These are phyloP conservation scores for Coemansia sp. DNA, from an alignment of 192 early-diverging fungal species.

Conservation along the genomic window DNA sequence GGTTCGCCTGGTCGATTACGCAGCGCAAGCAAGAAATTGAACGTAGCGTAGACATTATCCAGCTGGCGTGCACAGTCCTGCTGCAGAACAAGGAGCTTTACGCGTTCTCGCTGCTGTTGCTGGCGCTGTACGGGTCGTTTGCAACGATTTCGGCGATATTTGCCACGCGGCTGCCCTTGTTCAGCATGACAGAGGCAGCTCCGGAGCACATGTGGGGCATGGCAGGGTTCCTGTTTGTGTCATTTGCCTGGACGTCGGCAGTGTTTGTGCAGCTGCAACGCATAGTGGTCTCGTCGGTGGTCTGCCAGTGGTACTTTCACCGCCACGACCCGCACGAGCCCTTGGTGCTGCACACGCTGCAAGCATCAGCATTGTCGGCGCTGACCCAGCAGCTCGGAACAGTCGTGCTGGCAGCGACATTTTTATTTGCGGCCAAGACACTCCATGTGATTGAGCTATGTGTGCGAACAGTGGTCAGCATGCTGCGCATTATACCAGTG, in stretches of 20 bases:
- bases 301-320: slow-evolving; percentile 55
- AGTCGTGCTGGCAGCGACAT: slow-evolving; percentile 33
- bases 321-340: slow-evolving; percentile 48
- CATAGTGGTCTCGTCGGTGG: slow-evolving; percentile 33
- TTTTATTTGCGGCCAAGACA: slow-evolving; percentile 30
- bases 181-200: neutral
- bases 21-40: slow-evolving; percentile 40
- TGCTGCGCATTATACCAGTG: slow-evolving; percentile 33
- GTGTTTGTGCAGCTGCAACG: slow-evolving; percentile 49
- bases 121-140: slow-evolving; percentile 42
- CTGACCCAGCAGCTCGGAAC: slow-evolving; percentile 41
- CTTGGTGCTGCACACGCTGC: slow-evolving; percentile 39
- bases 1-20: slow-evolving; percentile 41
- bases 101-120: slow-evolving; percentile 42
- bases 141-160: slow-evolving; percentile 28
- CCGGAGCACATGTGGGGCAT: slow-evolving; percentile 18
- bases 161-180: slow-evolving; percentile 37
- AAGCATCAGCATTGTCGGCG: slow-evolving; percentile 41
- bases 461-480: slow-evolving; percentile 30
- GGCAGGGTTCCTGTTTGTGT: slow-evolving; percentile 22
- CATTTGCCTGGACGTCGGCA: slow-evolving; percentile 48
- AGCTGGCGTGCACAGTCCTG: slow-evolving; percentile 37
- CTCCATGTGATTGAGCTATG: slow-evolving; percentile 37
- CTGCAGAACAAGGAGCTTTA: slow-evolving; percentile 40
- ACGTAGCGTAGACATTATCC: slow-evolving; percentile 39